Evolutionary conservation across 352 stramenopile genomes (phyloP).

Genomic region (Globisporangium alternatum): DNA sequence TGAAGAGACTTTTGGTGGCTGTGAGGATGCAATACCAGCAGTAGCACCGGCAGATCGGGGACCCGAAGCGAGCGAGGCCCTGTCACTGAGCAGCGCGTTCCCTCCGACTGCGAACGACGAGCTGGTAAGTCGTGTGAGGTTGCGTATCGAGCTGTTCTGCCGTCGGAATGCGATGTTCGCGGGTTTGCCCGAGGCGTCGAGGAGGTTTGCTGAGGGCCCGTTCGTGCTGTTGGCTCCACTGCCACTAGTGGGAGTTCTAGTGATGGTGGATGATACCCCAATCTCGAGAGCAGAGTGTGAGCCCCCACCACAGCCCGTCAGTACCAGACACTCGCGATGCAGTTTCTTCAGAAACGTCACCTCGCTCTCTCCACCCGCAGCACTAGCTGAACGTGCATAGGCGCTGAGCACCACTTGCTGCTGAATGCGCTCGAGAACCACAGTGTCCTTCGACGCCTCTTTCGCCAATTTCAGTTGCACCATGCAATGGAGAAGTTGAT

Average conservation of each 20-base stretch:
- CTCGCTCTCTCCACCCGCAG: neutral
- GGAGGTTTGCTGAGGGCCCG: neutral
- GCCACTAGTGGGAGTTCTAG: neutral
- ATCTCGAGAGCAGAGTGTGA: neutral
- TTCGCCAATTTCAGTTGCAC: neutral
- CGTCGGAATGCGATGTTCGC: neutral
- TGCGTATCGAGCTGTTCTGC: constrained; percentile 4
- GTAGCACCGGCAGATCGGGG: neutral
- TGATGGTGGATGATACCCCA: neutral
- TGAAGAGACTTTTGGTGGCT: neutral
- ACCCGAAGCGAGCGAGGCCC: neutral
- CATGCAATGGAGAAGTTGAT: constrained; percentile 9
- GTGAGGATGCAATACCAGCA: neutral
- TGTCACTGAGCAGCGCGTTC: neutral
- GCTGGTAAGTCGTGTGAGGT: neutral
- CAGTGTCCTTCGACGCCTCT: neutral
- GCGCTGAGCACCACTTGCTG: constrained; percentile 10
- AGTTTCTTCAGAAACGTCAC: neutral
- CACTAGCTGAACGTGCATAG: neutral
- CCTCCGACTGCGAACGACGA: constrained; percentile 1
- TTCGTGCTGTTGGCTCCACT: neutral
- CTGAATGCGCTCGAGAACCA: constrained; percentile 10
- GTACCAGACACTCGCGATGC: constrained; percentile 3
- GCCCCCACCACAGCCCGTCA: constrained; percentile 2
- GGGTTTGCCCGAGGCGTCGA: neutral